A percentile compares a stretch with the other conserved stretches of the same genome.
These are phyloP conservation scores for Lachnellula arida DNA, from an alignment of 2,329 filamentous ascomycete genomes.

Conservation along the genomic window DNA sequence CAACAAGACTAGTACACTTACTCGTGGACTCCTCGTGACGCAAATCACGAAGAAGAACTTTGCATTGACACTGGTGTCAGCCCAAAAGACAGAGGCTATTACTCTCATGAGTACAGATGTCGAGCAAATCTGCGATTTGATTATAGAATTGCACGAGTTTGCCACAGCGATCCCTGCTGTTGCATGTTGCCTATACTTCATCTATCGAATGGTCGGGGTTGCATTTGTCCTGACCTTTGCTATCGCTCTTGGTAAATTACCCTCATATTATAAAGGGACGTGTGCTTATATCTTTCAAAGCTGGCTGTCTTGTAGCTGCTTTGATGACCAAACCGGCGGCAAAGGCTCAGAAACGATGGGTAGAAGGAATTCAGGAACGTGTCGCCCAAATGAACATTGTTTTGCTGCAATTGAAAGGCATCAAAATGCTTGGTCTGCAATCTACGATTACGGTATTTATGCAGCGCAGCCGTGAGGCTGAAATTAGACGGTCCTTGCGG, in stretches of 20 bases:
- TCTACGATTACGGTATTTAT: background rate
- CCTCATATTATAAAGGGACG: background rate
- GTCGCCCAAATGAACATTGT: background rate
- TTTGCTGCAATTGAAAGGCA: background rate
- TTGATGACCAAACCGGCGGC: constrained; percentile 1
- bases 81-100: background rate
- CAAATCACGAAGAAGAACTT: background rate
- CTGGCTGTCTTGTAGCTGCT: background rate
- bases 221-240: background rate
- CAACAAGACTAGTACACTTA: background rate
- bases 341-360: background rate
- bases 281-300: background rate
- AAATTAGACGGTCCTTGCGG: background rate
- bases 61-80: background rate
- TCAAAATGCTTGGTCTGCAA: constrained; percentile 1
- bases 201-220: background rate
- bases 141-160: background rate
- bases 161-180: background rate
- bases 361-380: background rate
- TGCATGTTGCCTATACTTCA: background rate
- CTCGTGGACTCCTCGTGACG: background rate
- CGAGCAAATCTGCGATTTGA: background rate
- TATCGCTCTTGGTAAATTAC: background rate
- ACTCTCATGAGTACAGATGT: constrained; percentile 1
- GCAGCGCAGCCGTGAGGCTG: background rate